These are phyloP conservation scores for Gigaspora rosea DNA, from an alignment of 192 early-diverging fungal species.

Conservation along the genomic window DNA sequence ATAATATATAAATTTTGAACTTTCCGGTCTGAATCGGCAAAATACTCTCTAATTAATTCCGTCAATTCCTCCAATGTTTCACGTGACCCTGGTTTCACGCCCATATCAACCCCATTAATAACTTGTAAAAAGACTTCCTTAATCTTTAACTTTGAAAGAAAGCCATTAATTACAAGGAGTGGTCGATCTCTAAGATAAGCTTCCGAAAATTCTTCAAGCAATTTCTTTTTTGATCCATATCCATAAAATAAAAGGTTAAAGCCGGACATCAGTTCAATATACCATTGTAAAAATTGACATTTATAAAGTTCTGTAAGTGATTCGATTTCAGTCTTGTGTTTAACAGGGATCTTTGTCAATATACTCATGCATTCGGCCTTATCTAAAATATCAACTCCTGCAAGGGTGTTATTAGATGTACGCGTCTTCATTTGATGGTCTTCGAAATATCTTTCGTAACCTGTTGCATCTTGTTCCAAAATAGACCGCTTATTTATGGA, in stretches of 20 bases:
- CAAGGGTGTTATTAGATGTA: neutral
- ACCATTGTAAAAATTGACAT: conserved; percentile 83
- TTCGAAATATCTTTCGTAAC: too few relatives aligned
- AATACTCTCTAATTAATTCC: conserved; percentile 64
- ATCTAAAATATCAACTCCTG: neutral
- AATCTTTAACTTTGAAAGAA: conserved; percentile 73
- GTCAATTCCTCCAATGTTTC: conserved; percentile 69
- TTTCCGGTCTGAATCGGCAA: conserved; percentile 49
- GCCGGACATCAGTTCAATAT: conserved; percentile 76
- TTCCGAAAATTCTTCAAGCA: conserved; percentile 78
- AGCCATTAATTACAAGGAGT: conserved; percentile 83
- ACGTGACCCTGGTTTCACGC: conserved; percentile 25
- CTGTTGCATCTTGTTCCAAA: too few relatives aligned
- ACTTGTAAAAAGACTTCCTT: conserved; percentile 73
- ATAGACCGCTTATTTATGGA: too few relatives aligned
- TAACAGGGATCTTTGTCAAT: conserved; percentile 40
- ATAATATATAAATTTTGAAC: conserved; percentile 68
- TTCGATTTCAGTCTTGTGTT: conserved; percentile 63
- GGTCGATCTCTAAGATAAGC: conserved; percentile 57
- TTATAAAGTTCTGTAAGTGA: conserved; percentile 57
- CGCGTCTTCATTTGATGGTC: neutral
- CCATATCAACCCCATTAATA: conserved; percentile 22
- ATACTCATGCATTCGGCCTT: neutral
- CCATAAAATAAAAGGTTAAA: conserved; percentile 94
- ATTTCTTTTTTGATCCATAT: conserved; percentile 85